Base-by-base conservation (phyloP, 2,329 filamentous ascomycete genomes). In the Amauroascus verrucosus region DNA sequence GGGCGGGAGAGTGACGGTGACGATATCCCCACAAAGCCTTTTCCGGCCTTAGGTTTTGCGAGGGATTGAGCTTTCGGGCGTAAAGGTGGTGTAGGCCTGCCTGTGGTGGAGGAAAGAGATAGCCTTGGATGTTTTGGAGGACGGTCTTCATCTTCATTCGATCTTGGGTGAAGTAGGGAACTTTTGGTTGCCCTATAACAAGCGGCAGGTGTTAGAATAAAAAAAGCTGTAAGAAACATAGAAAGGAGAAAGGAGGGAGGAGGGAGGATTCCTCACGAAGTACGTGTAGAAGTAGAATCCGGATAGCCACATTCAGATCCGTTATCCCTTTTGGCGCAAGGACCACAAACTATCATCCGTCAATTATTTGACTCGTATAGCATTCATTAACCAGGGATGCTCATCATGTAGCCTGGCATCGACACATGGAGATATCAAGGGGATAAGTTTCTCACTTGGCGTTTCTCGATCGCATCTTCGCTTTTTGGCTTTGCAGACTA, bases 391-490 rank as follows among this genome's bases (percentile, higher is more conserved):
- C n/a, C n/a, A n/a, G n/a, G n/a, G n/a, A n/a, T n/a, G n/a, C n/a
- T n/a, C 24, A 18, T 6, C 37, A 43, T 51, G 5, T 7, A 32
- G 48, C 5, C 14, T 2, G 32, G 38, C 28, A n/a, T 24, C 24
- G 6, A 24, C 1, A 33, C 24, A 7, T 2, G 28, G 22, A 8
- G 38, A 54, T 2, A 16, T n/a, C 3, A 37, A 32, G 7, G 20
- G 28, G 11, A 46, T 16, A n/a, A 22, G n/a, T 20, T 4, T 6
- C 44, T 35, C 50, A 56, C 57, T 37, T 30, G 57, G 56, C 26
- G 7, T 35, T 18, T 43, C 37, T 6, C 48, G 24, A n/a, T 55
- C 56, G 32, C 57, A 59, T 49, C 40, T 54, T 33, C 43, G 51
- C 30, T 59, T 59, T 16, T 24, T 49, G 22, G 13, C 40, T 40